Percentiles rank a stretch among this genome's conserved stretches.
phyloP scores from a whole-genome alignment of 106 monocot genomes.

The Acanthochlamys bracteata region DNA sequence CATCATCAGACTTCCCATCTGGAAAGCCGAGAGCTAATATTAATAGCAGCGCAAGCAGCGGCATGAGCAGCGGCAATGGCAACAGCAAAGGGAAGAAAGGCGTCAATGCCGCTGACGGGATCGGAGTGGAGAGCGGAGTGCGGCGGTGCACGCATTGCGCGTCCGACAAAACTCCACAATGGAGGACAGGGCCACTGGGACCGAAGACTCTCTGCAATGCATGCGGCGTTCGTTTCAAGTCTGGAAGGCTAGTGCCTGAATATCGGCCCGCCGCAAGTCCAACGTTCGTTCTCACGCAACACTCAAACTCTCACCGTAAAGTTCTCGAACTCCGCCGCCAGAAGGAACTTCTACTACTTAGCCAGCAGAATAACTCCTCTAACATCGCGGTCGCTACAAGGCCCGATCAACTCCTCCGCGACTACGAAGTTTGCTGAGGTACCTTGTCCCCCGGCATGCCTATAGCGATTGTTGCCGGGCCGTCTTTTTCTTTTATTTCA shows the following conservation, averaged over 20 bases:
- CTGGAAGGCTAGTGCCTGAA: conserved; percentile 79
- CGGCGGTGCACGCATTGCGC: conserved; percentile 85
- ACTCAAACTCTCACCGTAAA: conserved; percentile 94
- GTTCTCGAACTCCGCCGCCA: conserved; percentile 86
- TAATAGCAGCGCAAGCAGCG: conserved; percentile 4
- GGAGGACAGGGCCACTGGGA: conserved; percentile 83
- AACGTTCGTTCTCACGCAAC: conserved; percentile 79
- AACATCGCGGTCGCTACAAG: conserved; percentile 2
- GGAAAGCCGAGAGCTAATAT: not conserved
- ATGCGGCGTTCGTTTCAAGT: conserved; percentile 80
- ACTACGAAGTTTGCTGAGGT: conserved; percentile 11
- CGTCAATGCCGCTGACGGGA: conserved; percentile 4
- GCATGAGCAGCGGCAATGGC: conserved; percentile 6
- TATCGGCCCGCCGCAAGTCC: conserved; percentile 87
- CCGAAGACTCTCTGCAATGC: conserved; percentile 95
- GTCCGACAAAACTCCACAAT: conserved; percentile 94
- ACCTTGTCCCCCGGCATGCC: not conserved
- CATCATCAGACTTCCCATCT: conserved; percentile 50
- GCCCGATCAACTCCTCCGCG: conserved; percentile 2
- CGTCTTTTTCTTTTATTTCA: not conserved
- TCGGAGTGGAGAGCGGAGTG: conserved; percentile 19
- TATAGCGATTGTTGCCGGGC: not conserved
- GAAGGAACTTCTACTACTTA: conserved; percentile 50
- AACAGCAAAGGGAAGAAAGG: conserved; percentile 3
- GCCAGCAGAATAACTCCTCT: conserved; percentile 17